Percentiles rank a stretch among this genome's conserved stretches.
phyloP scores from a whole-genome alignment of 2,329 filamentous ascomycete genomes.

The Mycosphaerella sp. region DNA sequence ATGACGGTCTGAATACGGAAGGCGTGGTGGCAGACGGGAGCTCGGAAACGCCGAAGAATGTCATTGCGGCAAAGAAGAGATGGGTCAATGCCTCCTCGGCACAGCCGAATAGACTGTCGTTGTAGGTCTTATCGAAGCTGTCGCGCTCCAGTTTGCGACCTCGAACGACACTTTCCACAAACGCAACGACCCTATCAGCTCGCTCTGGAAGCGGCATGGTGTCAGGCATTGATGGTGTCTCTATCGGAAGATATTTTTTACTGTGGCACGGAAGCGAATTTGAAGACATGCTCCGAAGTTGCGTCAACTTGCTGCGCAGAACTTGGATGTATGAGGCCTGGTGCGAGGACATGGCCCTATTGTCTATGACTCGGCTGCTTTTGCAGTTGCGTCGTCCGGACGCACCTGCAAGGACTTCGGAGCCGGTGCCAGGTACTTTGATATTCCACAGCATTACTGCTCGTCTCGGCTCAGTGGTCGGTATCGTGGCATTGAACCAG shows the following conservation, averaged over 20 bases:
- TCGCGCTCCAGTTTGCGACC: neutral
- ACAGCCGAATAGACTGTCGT: neutral
- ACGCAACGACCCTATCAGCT: neutral
- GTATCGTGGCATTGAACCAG: neutral
- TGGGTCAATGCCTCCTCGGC: neutral
- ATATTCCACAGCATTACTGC: conserved; percentile 1
- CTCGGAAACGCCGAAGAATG: neutral
- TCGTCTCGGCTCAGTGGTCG: neutral
- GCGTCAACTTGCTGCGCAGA: too few species aligned
- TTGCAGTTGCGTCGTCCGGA: too few species aligned
- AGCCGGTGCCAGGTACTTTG: neutral
- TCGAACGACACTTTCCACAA: neutral
- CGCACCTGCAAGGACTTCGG: too few species aligned
- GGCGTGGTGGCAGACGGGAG: neutral
- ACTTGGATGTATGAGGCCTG: too few species aligned
- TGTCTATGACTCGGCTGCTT: too few species aligned
- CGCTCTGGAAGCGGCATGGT: neutral
- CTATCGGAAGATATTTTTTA: too few species aligned
- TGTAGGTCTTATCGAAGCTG: neutral
- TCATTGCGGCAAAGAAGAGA: neutral
- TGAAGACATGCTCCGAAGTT: too few species aligned
- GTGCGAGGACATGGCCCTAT: too few species aligned
- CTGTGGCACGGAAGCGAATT: too few species aligned
- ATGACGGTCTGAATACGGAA: neutral
- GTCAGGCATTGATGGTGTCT: too few species aligned